These are phyloP conservation scores for Daldinia loculata DNA, from an alignment of 495 filamentous ascomycete species.

Conservation along the genomic window DNA sequence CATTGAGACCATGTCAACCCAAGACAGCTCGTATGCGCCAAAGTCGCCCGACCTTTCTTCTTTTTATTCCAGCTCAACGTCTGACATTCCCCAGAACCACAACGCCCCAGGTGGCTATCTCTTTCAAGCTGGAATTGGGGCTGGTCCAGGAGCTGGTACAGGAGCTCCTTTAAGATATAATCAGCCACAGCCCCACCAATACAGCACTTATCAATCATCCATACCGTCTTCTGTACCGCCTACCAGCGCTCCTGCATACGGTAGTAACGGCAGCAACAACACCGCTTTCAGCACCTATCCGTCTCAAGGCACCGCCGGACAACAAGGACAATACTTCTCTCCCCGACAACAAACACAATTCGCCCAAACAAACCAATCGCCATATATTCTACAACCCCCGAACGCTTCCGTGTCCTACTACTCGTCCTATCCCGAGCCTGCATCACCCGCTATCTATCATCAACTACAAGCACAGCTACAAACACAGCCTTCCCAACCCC, in stretches of 20 bases:
- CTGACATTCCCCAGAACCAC: constrained; percentile 31
- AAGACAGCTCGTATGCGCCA: constrained; percentile 60
- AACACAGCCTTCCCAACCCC: constrained; percentile 24
- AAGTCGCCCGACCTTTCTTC: constrained; percentile 65
- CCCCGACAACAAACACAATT: constrained; percentile 33
- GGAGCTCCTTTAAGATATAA: constrained; percentile 34
- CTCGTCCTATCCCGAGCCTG: constrained; percentile 35
- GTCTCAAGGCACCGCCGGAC: constrained; percentile 20
- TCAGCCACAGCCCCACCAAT: constrained; percentile 39
- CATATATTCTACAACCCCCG: constrained; percentile 29
- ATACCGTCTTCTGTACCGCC: constrained; percentile 28
- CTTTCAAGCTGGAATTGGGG: constrained; percentile 51
- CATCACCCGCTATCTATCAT: constrained; percentile 22
- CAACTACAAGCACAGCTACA: constrained; percentile 33
- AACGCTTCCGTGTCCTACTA: constrained; percentile 29
- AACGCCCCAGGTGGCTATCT: constrained; percentile 44
- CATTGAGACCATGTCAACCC: constrained; percentile 51
- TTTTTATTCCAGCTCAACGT: constrained; percentile 52
- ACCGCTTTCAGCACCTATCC: constrained; percentile 35
- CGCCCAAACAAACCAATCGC: constrained; percentile 16
- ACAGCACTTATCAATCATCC: constrained; percentile 37
- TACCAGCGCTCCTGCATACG: constrained; percentile 36
- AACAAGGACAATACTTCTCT: constrained; percentile 31
- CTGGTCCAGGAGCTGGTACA: constrained; percentile 15
- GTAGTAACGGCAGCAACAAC: constrained; percentile 26